phyloP scores from a whole-genome alignment of 2,329 filamentous ascomycete genomes.

The Pyrenophora teres region DNA sequence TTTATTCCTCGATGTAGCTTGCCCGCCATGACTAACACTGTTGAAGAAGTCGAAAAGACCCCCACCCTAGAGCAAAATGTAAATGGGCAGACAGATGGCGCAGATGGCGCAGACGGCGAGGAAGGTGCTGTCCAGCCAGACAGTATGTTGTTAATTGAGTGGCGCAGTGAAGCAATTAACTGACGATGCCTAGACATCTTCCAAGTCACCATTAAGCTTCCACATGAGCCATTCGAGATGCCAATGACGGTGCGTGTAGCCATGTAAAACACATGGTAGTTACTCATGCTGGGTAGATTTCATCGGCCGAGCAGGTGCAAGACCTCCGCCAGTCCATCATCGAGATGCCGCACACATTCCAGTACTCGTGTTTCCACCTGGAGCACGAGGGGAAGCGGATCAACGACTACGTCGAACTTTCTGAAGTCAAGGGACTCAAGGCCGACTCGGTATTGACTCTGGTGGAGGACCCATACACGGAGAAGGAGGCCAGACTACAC shows the following conservation, averaged over 20 bases:
- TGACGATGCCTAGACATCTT: constrained; percentile 57
- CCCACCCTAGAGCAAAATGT: constrained; percentile 28
- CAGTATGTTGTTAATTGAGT: constrained; percentile 33
- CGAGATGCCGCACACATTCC: constrained; percentile 88
- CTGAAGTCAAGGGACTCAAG: constrained; percentile 80
- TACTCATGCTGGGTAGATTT: constrained; percentile 64
- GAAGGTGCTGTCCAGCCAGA: constrained; percentile 36
- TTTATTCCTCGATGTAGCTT: not conserved
- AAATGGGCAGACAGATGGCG: constrained; percentile 27
- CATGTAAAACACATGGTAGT: not conserved
- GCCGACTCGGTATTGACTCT: constrained; percentile 78
- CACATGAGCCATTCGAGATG: constrained; percentile 77
- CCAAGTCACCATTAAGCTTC: constrained; percentile 78
- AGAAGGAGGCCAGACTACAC: constrained; percentile 97
- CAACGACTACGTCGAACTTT: constrained; percentile 93
- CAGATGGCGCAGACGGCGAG: constrained; percentile 20
- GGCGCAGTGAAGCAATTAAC: not conserved
- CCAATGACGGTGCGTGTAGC: constrained; percentile 72
- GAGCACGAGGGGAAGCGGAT: constrained; percentile 86
- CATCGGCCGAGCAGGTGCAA: constrained; percentile 92
- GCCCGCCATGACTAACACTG: constrained; percentile 30
- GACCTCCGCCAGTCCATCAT: constrained; percentile 96
- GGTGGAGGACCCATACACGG: constrained; percentile 94
- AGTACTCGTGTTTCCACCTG: constrained; percentile 98
- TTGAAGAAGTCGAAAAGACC: constrained; percentile 34